Evolutionary conservation across 768 basidiomycete species (phyloP).

Genomic region (Phylloporus scabripes): DNA sequence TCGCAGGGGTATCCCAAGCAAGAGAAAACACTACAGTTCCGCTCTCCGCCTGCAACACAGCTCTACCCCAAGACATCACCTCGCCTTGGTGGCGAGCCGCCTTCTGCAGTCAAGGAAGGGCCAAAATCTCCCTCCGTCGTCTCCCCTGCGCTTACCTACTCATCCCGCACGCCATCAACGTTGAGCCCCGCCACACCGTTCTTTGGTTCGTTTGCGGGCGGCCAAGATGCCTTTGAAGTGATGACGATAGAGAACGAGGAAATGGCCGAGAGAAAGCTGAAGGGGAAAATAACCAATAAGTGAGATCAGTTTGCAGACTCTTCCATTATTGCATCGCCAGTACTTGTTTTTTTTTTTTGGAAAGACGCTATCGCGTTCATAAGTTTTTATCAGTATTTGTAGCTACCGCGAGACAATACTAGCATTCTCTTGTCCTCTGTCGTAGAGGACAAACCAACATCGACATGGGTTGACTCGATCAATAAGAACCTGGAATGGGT

Average conservation of each 20-base stretch:
- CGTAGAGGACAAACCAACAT: too few species aligned
- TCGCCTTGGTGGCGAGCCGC: constrained; percentile 7
- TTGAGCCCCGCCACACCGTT: constrained; percentile 70
- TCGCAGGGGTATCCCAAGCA: constrained; percentile 3
- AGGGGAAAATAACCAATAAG: constrained; percentile 14
- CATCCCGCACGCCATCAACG: constrained; percentile 58
- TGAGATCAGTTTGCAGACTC: constrained; percentile 4
- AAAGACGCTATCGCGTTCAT: constrained; percentile 5
- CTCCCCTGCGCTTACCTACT: constrained; percentile 65
- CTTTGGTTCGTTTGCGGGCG: constrained; percentile 49
- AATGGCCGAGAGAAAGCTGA: constrained; percentile 21
- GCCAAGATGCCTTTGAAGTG: constrained; percentile 30
- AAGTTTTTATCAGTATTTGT: constrained; percentile 5
- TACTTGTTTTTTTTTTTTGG: constrained; percentile 8
- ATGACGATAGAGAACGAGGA: constrained; percentile 21
- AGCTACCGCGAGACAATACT: background rate
- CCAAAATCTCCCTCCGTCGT: constrained; percentile 49
- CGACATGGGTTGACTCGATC: too few species aligned
- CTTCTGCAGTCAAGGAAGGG: constrained; percentile 25
- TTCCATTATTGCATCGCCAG: background rate
- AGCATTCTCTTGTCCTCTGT: too few species aligned
- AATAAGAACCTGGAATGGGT: background rate
- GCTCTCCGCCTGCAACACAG: constrained; percentile 8
- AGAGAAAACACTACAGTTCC: constrained; percentile 5
- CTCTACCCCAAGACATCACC: constrained; percentile 12